phyloP scores from a whole-genome alignment of 1,284 basidiomycete species.

The Puccinia novopanici region DNA sequence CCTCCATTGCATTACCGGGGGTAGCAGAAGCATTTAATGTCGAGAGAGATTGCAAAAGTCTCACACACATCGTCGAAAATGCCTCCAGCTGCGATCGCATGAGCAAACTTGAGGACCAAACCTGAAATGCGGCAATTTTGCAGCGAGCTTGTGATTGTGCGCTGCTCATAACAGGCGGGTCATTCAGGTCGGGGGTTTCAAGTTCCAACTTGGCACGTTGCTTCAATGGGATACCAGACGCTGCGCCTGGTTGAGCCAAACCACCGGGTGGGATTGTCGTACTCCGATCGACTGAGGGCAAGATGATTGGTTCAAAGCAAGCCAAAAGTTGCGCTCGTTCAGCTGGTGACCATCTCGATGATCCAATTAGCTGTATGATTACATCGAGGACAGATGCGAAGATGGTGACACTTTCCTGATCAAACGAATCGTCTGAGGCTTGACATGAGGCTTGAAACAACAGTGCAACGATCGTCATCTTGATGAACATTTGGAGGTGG shows the following conservation, averaged over 20 bases:
- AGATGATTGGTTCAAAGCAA: slow-evolving; percentile 45
- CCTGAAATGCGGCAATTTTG: neutral
- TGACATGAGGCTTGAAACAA: slow-evolving; percentile 41
- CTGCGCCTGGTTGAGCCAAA: slow-evolving; percentile 30
- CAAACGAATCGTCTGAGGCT: slow-evolving; percentile 11
- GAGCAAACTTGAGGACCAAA: slow-evolving; percentile 26
- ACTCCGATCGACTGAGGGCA: neutral
- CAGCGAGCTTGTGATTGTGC: neutral
- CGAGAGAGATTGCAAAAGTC: slow-evolving; percentile 23
- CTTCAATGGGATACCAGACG: slow-evolving; percentile 32
- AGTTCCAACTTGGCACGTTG: neutral
- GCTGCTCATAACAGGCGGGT: neutral
- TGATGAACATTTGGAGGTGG: slow-evolving; percentile 31
- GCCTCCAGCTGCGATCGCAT: slow-evolving; percentile 20
- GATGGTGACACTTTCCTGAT: slow-evolving; percentile 2
- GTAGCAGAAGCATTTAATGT: slow-evolving; percentile 1
- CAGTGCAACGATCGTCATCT: slow-evolving; percentile 16
- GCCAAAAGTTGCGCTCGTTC: slow-evolving; percentile 36
- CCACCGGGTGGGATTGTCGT: neutral
- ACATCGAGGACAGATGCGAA: slow-evolving; percentile 11
- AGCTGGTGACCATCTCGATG: slow-evolving; percentile 27
- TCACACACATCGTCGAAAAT: slow-evolving; percentile 39
- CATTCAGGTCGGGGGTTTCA: neutral
- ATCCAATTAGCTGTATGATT: slow-evolving; percentile 25
- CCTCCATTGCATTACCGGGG: slow-evolving; percentile 3